Percentiles rank a stretch among this genome's conserved stretches.
Evolutionary conservation across 345 rosid genomes (phyloP).

Genomic region (Tarenaya hassleriana): DNA sequence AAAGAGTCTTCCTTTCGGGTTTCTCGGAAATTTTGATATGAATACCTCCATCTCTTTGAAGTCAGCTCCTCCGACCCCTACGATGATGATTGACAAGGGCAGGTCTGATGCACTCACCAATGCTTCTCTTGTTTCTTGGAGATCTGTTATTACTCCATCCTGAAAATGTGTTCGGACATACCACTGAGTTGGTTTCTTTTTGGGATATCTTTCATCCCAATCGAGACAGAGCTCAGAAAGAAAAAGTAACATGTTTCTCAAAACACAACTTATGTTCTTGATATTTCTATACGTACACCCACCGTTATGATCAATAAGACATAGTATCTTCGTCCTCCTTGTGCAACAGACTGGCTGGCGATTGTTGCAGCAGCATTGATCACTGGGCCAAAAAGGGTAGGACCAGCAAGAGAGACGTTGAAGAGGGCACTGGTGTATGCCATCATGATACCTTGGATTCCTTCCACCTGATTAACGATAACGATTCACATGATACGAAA

Average conservation of each 20-base stretch:
- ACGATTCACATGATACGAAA: neutral
- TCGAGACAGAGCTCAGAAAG: no score
- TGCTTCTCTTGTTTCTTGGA: slow-evolving; percentile 92
- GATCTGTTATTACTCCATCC: slow-evolving; percentile 97
- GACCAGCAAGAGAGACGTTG: slow-evolving; percentile 93
- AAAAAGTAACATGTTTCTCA: no score
- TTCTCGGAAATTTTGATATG: neutral
- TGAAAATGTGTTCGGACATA: slow-evolving; percentile 11
- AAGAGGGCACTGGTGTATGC: slow-evolving; percentile 75
- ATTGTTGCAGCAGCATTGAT: slow-evolving; percentile 59
- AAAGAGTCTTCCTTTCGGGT: neutral
- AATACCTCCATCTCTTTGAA: slow-evolving; percentile 97
- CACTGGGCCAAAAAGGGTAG: slow-evolving; percentile 89
- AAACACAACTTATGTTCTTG: neutral
- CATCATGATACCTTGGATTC: slow-evolving; percentile 78
- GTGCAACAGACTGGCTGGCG: slow-evolving; percentile 69
- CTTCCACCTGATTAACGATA: slow-evolving; percentile 55
- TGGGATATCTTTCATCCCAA: no score
- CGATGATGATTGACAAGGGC: slow-evolving; percentile 82
- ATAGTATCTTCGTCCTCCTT: slow-evolving; percentile 52
- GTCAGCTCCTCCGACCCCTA: slow-evolving; percentile 99
- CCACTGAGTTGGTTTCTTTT: no score
- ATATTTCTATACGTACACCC: slow-evolving; percentile 19
- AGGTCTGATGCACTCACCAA: slow-evolving; percentile 88
- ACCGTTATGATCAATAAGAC: slow-evolving; percentile 88